Base-by-base conservation (phyloP, 2,329 filamentous ascomycete genomes). In the Phaeophleospora eucalypticola region DNA sequence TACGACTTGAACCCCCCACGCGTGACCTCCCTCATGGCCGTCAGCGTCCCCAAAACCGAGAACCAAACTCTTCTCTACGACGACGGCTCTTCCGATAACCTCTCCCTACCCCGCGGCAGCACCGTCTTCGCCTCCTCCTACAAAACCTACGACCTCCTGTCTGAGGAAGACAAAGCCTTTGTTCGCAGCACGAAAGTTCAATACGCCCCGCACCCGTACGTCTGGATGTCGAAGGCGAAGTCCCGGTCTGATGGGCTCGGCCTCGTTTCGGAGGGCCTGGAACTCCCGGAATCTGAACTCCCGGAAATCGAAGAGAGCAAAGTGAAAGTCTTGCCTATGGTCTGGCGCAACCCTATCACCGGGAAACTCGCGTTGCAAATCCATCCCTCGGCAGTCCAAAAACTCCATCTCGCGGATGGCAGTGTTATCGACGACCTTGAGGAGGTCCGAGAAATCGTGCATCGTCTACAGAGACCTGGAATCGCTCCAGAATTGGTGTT, bases 191-290 rank as follows among this genome's bases (percentile, higher is more conserved):
- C 83, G 16, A 79, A 74, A 48, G 77, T 88, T 37, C 84, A 89
- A 67, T 90, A 90, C 61, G 85, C 86, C 0, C 76, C 86, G 2
- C 86, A 90, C 58, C 86, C 86, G 4, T 90, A 90, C 66, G 80
- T 90, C 52, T 91, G 86, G 86, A 90, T 90, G 84, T 81, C 77
- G 48, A 65, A 72, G 18, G 83, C 86, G 37, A 80, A 79, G 58
- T 83, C 84, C 33, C 79, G 79, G 14, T 72, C 83, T 4, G 80
- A 82, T 41, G 87, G 86, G 0, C 77, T 90, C 0, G 87, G 86
- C n/a, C 68, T 90, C 46, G 70, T 84, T 19, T 84, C 81, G 0
- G 81, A 87, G 48, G 77, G 72, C 38, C 74, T 76, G 27, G 86
- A 90, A 59, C 71, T 89, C 1, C 64, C 79, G 0, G 42, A 73